Conservation (phyloP, 345 rosid genomes). For the Lepidium africanum region DNA sequence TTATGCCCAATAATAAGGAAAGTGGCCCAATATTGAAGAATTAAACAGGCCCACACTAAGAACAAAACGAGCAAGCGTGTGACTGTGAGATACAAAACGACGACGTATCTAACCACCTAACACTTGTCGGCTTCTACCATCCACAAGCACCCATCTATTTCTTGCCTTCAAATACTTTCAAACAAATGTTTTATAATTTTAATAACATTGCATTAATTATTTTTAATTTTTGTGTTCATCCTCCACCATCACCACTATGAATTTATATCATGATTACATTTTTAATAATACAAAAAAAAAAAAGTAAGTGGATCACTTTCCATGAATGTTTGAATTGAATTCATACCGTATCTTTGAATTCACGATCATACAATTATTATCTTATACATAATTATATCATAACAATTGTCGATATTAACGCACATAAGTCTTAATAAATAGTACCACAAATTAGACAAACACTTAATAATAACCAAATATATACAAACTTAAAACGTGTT, state of each 20-base stretch:
- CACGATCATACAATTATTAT: background rate
- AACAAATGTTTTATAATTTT: too few relatives aligned
- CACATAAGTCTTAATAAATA: background rate
- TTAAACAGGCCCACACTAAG: background rate
- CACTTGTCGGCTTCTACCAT: slow-evolving; percentile 24
- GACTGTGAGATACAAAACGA: slow-evolving; percentile 5
- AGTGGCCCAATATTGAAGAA: background rate
- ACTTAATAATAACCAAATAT: background rate
- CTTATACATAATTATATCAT: background rate
- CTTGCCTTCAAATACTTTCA: background rate
- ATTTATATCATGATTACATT: slow-evolving; percentile 9
- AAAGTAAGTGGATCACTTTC: slow-evolving; percentile 11
- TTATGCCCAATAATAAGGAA: background rate
- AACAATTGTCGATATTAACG: background rate
- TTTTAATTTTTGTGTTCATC: background rate
- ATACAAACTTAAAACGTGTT: slow-evolving; percentile 1
- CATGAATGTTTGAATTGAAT: background rate
- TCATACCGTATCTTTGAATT: slow-evolving; percentile 1
- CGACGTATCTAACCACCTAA: slow-evolving; percentile 22
- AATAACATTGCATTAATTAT: too few relatives aligned
- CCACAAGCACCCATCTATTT: slow-evolving; percentile 4
- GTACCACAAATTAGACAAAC: background rate
- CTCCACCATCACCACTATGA: slow-evolving; percentile 8
- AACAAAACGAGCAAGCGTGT: slow-evolving; percentile 26
- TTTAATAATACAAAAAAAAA: background rate